phyloP scores from a whole-genome alignment of 1,284 basidiomycete genomes.

The Schizophyllum commune region DNA sequence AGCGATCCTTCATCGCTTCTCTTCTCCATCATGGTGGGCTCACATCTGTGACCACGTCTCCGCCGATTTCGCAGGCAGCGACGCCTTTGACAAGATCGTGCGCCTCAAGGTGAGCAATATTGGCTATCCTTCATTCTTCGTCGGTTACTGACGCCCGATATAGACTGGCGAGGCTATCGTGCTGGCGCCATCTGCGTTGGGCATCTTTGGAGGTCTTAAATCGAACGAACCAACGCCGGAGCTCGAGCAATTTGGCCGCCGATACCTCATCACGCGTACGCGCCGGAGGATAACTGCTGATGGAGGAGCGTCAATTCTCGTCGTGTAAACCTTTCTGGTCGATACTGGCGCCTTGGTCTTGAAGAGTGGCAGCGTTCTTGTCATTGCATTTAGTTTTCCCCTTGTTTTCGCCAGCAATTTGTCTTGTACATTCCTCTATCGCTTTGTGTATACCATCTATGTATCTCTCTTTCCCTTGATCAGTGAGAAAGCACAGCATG shows the following conservation, averaged over 20 bases:
- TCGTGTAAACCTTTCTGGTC: constrained; percentile 14
- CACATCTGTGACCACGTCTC: constrained; percentile 13
- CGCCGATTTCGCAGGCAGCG: constrained; percentile 37
- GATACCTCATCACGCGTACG: constrained; percentile 50
- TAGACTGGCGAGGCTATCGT: constrained; percentile 63
- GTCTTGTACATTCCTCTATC: too few species aligned
- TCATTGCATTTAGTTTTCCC: too few species aligned
- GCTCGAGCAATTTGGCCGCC: constrained; percentile 12
- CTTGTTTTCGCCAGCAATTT: too few species aligned
- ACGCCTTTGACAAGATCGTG: constrained; percentile 61
- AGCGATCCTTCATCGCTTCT: constrained; percentile 23
- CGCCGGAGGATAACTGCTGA: constrained; percentile 52
- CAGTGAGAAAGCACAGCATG: too few species aligned
- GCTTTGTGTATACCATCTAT: too few species aligned
- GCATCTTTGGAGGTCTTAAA: constrained; percentile 20
- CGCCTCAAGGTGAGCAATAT: constrained; percentile 42
- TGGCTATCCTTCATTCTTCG: background rate
- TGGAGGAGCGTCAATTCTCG: constrained; percentile 56
- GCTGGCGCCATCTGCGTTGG: constrained; percentile 53
- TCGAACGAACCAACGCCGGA: background rate
- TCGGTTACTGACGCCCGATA: constrained; percentile 1
- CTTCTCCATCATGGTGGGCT: constrained; percentile 18
- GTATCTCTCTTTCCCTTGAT: too few species aligned
- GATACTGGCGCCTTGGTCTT: too few species aligned
- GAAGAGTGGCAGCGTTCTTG: too few species aligned